These are phyloP conservation scores for Trichoderma semiorbis DNA, from an alignment of 2,329 filamentous ascomycete genomes.

Conservation along the genomic window DNA sequence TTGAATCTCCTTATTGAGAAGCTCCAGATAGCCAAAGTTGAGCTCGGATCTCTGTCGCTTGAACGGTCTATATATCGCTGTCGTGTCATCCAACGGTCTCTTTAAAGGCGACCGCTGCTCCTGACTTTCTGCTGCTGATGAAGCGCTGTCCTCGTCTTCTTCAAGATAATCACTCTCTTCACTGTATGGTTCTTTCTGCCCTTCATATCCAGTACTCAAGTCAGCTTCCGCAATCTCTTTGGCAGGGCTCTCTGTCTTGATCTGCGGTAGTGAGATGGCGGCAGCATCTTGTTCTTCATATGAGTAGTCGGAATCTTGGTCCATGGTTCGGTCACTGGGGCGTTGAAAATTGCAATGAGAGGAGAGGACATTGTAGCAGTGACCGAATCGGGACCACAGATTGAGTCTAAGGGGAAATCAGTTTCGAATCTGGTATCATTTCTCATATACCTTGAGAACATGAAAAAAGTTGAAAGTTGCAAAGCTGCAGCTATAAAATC, in stretches of 20 bases:
- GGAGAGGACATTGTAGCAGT: slow-evolving; percentile 30
- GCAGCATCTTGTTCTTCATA: slow-evolving; percentile 18
- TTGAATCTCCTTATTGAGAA: slow-evolving; percentile 57
- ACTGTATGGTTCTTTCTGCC: neutral
- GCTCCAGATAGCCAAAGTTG: slow-evolving; percentile 45
- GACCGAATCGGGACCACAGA: neutral
- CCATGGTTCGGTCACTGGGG: slow-evolving; percentile 30
- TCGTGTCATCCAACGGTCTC: slow-evolving; percentile 26
- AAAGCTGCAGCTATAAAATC: neutral
- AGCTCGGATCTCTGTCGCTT: slow-evolving; percentile 45
- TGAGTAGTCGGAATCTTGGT: slow-evolving; percentile 26
- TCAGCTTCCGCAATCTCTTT: neutral
- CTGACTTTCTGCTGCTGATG: neutral
- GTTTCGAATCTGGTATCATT: neutral
- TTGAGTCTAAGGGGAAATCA: neutral
- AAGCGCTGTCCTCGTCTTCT: neutral
- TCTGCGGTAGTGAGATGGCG: slow-evolving; percentile 13
- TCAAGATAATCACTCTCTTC: slow-evolving; percentile 1
- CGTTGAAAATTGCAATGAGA: slow-evolving; percentile 21
- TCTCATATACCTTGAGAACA: neutral
- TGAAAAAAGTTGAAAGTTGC: neutral
- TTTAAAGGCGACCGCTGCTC: slow-evolving; percentile 27
- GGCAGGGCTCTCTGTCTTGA: slow-evolving; percentile 10
- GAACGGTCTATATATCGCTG: slow-evolving; percentile 32
- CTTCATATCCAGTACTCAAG: neutral